A percentile compares a stretch with the other conserved stretches of the same genome.
Conservation (phyloP, 768 basidiomycete genomes). For the Leccinum longicurvipes region DNA sequence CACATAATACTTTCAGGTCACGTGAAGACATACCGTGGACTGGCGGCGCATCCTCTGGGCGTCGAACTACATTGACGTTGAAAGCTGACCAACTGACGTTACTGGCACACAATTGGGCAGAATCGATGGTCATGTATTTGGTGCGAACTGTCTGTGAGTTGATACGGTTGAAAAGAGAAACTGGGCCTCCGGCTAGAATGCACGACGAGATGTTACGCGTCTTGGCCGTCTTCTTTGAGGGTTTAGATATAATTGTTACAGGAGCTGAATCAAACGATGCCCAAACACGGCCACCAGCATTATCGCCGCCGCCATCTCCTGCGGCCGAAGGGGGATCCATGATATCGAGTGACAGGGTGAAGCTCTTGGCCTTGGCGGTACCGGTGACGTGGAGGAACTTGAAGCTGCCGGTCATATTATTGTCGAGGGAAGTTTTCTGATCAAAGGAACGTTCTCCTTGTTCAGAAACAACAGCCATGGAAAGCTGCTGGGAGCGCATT, state of each 20-base stretch:
- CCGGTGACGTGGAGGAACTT: conserved; percentile 89
- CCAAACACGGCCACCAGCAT: conserved; percentile 68
- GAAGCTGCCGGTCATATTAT: conserved; percentile 84
- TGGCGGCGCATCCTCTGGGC: conserved; percentile 60
- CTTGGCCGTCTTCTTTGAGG: conserved; percentile 95
- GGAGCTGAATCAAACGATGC: conserved; percentile 90
- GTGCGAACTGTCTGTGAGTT: conserved; percentile 96
- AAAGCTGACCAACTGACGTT: conserved; percentile 93
- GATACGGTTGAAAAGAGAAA: conserved; percentile 94
- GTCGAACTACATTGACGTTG: conserved; percentile 84
- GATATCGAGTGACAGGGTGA: conserved; percentile 82
- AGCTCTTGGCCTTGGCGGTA: conserved; percentile 86
- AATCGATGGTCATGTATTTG: conserved; percentile 95
- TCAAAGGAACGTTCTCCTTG: conserved; percentile 80
- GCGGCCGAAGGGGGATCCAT: conserved; percentile 64
- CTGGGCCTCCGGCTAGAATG: conserved; percentile 84
- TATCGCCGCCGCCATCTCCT: conserved; percentile 34
- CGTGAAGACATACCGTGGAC: conserved; percentile 61
- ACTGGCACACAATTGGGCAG: conserved; percentile 79
- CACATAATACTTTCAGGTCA: conserved; percentile 41
- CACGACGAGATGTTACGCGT: conserved; percentile 89
- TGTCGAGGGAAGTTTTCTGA: conserved; percentile 80
- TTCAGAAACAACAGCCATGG: conserved; percentile 85
- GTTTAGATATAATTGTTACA: conserved; percentile 94
- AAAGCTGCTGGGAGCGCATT: conserved; percentile 74